Base-by-base conservation (phyloP, 495 filamentous ascomycete species). In the Baudoinia panamericana region DNA sequence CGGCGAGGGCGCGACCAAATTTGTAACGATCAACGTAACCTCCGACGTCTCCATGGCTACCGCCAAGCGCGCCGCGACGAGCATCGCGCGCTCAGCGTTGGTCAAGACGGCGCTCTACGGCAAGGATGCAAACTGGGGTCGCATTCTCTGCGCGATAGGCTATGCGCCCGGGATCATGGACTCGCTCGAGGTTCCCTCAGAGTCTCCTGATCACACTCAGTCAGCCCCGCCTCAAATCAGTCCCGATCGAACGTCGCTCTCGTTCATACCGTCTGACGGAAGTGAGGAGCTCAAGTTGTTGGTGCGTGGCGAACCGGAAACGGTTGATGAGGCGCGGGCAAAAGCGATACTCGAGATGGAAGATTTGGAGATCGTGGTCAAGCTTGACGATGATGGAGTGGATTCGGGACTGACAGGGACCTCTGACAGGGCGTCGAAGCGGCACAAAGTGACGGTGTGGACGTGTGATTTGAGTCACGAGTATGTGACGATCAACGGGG, bases 391-490 rank as follows among this genome's bases (percentile, higher is more conserved):
- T 17, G 49, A 43, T 26, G 47, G 24, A 35, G 60, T 61, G 46
- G 55, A 59, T 10, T 11, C 16, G 11, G 30, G 30, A 6, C 13
- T 7, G 6, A 16, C 11, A 46, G 66, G 61, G n/a, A 7, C 17
- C 5, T 8, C 27, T 37, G 9, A 38, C 8, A 10, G 17, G 20
- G 36, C 2, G 12, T 2, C 1, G 18, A 26, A 40, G 25, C 3
- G 18, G 9, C 62, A 68, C 42, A 75, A 85, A 56, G 76, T 87
- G 59, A 83, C 76, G 8, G 86, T 85, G 60, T 96, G 84, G 80
- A 94, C 88, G 48, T 96, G 90, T 60, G 90, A 96, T 65, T 92
- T 93, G 62, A 94, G 85, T 62, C 90, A 95, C 59, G 90, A 96
- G 64, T 97, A 90, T 66, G 84, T 77, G 30, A 92, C 84, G 25